Conservation (phyloP, 23 red algal species). For the Pyropia haitanensis region DNA sequence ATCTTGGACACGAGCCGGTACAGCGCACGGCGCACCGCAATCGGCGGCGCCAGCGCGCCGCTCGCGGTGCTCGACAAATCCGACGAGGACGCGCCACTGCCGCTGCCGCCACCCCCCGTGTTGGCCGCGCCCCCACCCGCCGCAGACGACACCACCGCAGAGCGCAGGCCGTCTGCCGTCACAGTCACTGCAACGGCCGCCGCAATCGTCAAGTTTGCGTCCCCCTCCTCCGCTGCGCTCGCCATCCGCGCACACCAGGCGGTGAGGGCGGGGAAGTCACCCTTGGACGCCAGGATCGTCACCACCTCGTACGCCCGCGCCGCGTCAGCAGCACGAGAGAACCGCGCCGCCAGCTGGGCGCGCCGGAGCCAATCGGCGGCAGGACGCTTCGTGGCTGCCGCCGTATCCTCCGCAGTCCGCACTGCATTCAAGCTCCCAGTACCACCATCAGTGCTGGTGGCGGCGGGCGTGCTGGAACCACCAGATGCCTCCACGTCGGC, state of each 20-base stretch:
- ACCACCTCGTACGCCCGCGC: conserved; percentile 55
- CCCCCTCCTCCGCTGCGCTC: conserved; percentile 45
- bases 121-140: background rate
- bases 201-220: conserved; percentile 27
- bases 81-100: conserved; percentile 16
- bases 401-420: conserved; percentile 48
- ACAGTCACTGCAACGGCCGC: conserved; percentile 28
- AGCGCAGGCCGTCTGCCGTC: conserved; percentile 9
- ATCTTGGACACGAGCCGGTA: conserved; percentile 60
- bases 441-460: conserved; percentile 9
- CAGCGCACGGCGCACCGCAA: conserved; percentile 30
- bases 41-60: conserved; percentile 18
- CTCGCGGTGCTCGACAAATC: conserved; percentile 18
- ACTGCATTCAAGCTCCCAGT: conserved; percentile 6
- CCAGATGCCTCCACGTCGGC: conserved; percentile 1
- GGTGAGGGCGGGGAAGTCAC: conserved; percentile 36
- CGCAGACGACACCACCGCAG: conserved; percentile 4
- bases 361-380: conserved; percentile 83
- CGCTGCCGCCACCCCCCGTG: background rate
- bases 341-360: conserved; percentile 60
- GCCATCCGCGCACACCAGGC: conserved; percentile 39
- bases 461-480: background rate
- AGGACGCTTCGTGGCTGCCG: conserved; percentile 50
- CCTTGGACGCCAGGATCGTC: conserved; percentile 42
- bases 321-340: conserved; percentile 47